Evolutionary conservation across 768 basidiomycete species (phyloP).

Genomic region (Terana coerulea): DNA sequence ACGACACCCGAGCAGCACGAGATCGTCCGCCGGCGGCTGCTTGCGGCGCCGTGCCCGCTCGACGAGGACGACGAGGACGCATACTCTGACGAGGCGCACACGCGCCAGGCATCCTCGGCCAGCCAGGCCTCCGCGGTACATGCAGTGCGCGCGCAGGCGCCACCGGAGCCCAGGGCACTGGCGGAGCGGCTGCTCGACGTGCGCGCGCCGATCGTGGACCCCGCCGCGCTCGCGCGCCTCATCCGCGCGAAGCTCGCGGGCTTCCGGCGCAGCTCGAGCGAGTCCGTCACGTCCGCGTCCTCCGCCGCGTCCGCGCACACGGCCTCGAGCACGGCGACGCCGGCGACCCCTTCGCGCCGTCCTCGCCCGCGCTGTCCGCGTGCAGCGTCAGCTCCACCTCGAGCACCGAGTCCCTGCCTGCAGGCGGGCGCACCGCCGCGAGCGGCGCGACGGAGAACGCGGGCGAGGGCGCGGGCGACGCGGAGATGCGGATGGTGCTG

Average conservation of each 20-base stretch:
- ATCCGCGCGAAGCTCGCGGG: slow-evolving; percentile 19
- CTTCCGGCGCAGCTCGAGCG: slow-evolving; percentile 9
- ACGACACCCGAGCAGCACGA: slow-evolving; percentile 60
- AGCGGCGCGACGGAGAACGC: not conserved
- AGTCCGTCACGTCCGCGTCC: not conserved
- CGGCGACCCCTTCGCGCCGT: not conserved
- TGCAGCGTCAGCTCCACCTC: not conserved
- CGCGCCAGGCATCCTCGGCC: not conserved
- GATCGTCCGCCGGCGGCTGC: slow-evolving; percentile 22
- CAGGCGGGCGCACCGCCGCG: not conserved
- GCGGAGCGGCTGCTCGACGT: slow-evolving; percentile 44
- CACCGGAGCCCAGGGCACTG: not conserved
- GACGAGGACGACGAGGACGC: slow-evolving; percentile 1
- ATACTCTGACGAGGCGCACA: not conserved
- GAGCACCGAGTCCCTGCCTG: too few species aligned
- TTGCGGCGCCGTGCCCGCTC: not conserved
- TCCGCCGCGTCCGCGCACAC: not conserved
- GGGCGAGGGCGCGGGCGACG: slow-evolving; percentile 3
- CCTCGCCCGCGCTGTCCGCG: not conserved
- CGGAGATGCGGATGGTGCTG: slow-evolving; percentile 50
- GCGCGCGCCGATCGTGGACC: slow-evolving; percentile 35
- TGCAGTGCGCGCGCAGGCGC: not conserved
- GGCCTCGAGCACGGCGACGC: not conserved
- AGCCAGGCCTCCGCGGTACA: not conserved
- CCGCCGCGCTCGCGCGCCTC: slow-evolving; percentile 22